These are phyloP conservation scores for Pyrenophora tritici-repentis DNA, from an alignment of 2,329 filamentous ascomycete genomes.

Conservation along the genomic window DNA sequence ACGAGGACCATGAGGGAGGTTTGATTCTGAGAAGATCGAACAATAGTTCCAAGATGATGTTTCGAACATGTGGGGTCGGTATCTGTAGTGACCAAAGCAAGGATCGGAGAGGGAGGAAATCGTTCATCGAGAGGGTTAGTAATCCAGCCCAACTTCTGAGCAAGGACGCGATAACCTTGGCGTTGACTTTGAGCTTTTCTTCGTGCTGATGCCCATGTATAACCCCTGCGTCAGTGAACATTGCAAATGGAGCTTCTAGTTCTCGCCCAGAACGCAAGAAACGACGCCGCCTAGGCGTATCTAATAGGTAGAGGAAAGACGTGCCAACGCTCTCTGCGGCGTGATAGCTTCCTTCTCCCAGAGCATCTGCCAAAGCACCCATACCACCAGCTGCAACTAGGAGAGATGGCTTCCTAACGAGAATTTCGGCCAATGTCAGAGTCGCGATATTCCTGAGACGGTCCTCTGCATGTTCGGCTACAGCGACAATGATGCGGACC, in stretches of 20 bases:
- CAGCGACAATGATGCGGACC: conserved; percentile 85
- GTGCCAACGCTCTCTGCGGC: conserved; percentile 86
- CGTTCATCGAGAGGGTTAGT: conserved; percentile 84
- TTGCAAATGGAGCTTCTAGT: conserved; percentile 81
- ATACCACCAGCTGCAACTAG: conserved; percentile 84
- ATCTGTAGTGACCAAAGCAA: conserved; percentile 71
- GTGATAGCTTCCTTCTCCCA: conserved; percentile 89
- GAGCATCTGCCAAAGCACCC: conserved; percentile 83
- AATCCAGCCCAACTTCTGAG: conserved; percentile 94
- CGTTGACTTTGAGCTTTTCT: conserved; percentile 79
- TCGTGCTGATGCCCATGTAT: conserved; percentile 58
- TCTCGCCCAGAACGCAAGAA: conserved; percentile 89
- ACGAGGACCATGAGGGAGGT: conserved; percentile 90
- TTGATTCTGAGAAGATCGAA: conserved; percentile 89
- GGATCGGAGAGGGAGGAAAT: conserved; percentile 82
- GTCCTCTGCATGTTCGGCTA: conserved; percentile 86
- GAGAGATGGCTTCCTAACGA: conserved; percentile 82
- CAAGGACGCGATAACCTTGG: conserved; percentile 88
- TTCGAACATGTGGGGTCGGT: conserved; percentile 61
- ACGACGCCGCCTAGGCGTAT: conserved; percentile 78
- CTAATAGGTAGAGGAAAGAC: conserved; percentile 87
- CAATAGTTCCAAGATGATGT: conserved; percentile 85
- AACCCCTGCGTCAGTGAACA: conserved; percentile 81
- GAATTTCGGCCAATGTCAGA: conserved; percentile 88
- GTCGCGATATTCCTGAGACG: conserved; percentile 87